A percentile compares a stretch with the other conserved stretches of the same genome.
Evolutionary conservation across 768 basidiomycete genomes (phyloP).

Genomic region (Exidia glandulosa): DNA sequence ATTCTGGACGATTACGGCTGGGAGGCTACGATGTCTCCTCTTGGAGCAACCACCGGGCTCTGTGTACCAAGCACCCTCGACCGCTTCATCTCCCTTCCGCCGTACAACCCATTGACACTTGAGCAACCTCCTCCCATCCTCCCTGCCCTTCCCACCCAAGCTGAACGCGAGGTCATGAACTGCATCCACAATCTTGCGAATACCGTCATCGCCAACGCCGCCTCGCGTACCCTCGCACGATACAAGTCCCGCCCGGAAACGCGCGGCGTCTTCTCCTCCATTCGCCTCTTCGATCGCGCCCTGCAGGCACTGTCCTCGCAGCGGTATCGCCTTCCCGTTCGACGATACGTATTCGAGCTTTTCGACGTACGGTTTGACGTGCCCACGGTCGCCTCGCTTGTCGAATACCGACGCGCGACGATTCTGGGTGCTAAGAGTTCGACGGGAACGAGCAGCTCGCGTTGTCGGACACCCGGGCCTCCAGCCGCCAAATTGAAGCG

Average conservation of each 20-base stretch:
- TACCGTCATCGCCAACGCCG: slow-evolving; percentile 89
- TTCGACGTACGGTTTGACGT: slow-evolving; percentile 75
- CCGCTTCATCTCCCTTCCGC: slow-evolving; percentile 64
- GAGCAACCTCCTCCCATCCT: slow-evolving; percentile 33
- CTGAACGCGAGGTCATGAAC: slow-evolving; percentile 75
- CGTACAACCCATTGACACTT: slow-evolving; percentile 39
- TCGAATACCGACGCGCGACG: slow-evolving; percentile 36
- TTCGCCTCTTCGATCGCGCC: slow-evolving; percentile 71
- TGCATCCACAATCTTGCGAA: slow-evolving; percentile 92
- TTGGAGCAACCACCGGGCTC: slow-evolving; percentile 80
- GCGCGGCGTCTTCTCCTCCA: slow-evolving; percentile 63
- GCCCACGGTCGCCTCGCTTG: slow-evolving; percentile 44
- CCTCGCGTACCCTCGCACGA: slow-evolving; percentile 78
- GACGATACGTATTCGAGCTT: slow-evolving; percentile 84
- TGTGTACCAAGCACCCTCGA: slow-evolving; percentile 82
- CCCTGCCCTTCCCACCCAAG: slow-evolving; percentile 50
- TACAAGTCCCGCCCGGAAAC: slow-evolving; percentile 73
- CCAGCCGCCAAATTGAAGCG: slow-evolving; percentile 14
- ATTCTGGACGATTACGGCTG: slow-evolving; percentile 87
- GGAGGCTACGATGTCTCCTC: slow-evolving; percentile 81
- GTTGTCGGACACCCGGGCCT: background rate
- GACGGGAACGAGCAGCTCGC: background rate
- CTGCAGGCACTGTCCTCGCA: slow-evolving; percentile 81
- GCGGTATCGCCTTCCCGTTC: slow-evolving; percentile 83
- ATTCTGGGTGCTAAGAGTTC: slow-evolving; percentile 16